These are phyloP conservation scores for Alternaria sp. DNA, from an alignment of 2,329 filamentous ascomycete genomes.

Conservation along the genomic window DNA sequence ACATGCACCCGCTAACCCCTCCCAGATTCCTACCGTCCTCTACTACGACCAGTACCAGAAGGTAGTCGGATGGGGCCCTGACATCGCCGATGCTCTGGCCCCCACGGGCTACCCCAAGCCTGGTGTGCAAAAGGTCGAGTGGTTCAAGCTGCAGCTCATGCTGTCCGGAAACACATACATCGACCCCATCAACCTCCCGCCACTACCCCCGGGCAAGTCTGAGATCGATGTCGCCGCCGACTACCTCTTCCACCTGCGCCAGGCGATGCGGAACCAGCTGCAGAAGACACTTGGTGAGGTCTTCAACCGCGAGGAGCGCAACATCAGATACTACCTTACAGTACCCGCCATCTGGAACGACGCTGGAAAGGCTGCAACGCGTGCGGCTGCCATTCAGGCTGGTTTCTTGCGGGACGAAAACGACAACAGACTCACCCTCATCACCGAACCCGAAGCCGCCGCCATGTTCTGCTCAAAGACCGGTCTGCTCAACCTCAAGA, in stretches of 20 bases:
- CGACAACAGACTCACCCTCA: slow-evolving; percentile 91
- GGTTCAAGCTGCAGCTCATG: slow-evolving; percentile 99
- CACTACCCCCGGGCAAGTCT: slow-evolving; percentile 95
- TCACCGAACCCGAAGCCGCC: slow-evolving; percentile 95
- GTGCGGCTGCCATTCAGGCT: slow-evolving; percentile 94
- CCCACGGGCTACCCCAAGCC: slow-evolving; percentile 97
- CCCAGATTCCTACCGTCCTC: slow-evolving; percentile 94
- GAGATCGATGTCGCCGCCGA: slow-evolving; percentile 99
- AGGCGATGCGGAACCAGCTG: slow-evolving; percentile 93
- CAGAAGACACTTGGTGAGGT: slow-evolving; percentile 97
- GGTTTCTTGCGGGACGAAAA: slow-evolving; percentile 97
- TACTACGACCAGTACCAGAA: slow-evolving; percentile 99
- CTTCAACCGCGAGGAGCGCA: slow-evolving; percentile 96
- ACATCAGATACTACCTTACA: slow-evolving; percentile 96
- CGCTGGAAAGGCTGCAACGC: slow-evolving; percentile 94
- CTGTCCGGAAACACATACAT: slow-evolving; percentile 98
- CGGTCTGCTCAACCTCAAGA: slow-evolving; percentile 91
- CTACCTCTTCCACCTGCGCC: slow-evolving; percentile 96
- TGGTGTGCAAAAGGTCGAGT: slow-evolving; percentile 98
- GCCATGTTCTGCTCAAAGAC: slow-evolving; percentile 98
- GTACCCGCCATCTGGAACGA: slow-evolving; percentile 99
- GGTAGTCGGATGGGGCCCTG: slow-evolving; percentile 98
- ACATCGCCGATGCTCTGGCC: slow-evolving; percentile 95
- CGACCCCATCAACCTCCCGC: slow-evolving; percentile 97
- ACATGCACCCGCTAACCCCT: slow-evolving; percentile 1